These are phyloP conservation scores for Candida xyloterini DNA, from an alignment of 805 yeast genomes.

Conservation along the genomic window DNA sequence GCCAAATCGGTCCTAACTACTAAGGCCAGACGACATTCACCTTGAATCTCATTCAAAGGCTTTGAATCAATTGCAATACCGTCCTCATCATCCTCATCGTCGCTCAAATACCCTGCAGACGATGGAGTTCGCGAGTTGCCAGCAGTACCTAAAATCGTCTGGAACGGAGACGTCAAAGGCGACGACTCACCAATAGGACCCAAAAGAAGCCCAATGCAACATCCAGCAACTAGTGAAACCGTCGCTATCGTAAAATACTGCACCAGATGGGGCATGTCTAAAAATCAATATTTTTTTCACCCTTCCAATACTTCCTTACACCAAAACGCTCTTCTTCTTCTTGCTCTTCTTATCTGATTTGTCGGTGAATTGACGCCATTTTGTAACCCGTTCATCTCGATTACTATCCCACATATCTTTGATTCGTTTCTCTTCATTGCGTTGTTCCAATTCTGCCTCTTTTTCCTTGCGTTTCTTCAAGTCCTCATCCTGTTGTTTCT, in stretches of 20 bases:
- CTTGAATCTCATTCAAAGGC: constrained; percentile 62
- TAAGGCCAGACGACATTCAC: constrained; percentile 83
- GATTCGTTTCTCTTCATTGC: constrained; percentile 33
- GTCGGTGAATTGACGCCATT: constrained; percentile 53
- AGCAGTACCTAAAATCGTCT: constrained; percentile 11
- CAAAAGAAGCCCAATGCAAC: constrained; percentile 28
- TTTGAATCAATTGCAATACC: constrained; percentile 57
- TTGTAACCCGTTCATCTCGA: constrained; percentile 53
- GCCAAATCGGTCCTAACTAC: constrained; percentile 84
- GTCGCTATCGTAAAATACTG: constrained; percentile 19
- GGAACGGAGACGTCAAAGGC: constrained; percentile 16
- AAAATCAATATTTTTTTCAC: background rate
- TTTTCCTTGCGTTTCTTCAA: constrained; percentile 35
- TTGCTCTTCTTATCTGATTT: constrained; percentile 45
- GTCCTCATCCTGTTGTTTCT: constrained; percentile 41
- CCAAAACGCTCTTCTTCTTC: constrained; percentile 42
- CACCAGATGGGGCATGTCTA: constrained; percentile 5
- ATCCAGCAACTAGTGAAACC: constrained; percentile 30
- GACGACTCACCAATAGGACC: constrained; percentile 16
- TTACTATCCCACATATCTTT: constrained; percentile 60
- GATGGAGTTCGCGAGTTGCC: constrained; percentile 20
- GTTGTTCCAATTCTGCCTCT: constrained; percentile 28
- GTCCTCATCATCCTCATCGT: constrained; percentile 26
- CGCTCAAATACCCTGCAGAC: constrained; percentile 24
- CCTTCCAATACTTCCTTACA: constrained; percentile 18